Evolutionary conservation across 2,329 filamentous ascomycete species (phyloP).

Genomic region (Amphichorda felina): DNA sequence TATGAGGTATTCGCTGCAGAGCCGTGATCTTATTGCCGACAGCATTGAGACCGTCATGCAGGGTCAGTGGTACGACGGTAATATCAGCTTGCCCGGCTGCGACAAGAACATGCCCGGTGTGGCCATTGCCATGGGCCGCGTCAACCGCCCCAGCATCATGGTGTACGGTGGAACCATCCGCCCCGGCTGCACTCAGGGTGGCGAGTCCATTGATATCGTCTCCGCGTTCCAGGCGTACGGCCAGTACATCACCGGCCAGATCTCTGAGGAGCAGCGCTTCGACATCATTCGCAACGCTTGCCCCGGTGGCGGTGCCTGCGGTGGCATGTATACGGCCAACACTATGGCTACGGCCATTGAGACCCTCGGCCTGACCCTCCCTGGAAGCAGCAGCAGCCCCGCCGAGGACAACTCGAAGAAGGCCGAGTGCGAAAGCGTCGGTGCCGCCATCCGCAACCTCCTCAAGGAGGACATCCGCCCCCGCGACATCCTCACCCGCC

Average conservation of each 20-base stretch:
- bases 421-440: conserved; percentile 60
- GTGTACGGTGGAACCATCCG: conserved; percentile 93
- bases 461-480: conserved; percentile 68
- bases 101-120: conserved; percentile 99
- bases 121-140: conserved; percentile 83
- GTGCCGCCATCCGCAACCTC: conserved; percentile 61
- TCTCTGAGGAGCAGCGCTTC: conserved; percentile 81
- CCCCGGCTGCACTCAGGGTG: conserved; percentile 70
- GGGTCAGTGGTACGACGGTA: conserved; percentile 97
- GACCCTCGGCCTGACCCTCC: conserved; percentile 79
- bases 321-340: conserved; percentile 89
- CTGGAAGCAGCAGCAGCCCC: conserved; percentile 69
- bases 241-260: conserved; percentile 84
- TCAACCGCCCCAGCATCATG: conserved; percentile 94
- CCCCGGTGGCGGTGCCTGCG: conserved; percentile 52
- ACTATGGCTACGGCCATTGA: conserved; percentile 92
- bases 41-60: conserved; percentile 99
- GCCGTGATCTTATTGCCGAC: conserved; percentile 92
- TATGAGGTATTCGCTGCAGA: conserved; percentile 93
- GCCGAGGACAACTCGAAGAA: conserved; percentile 63
- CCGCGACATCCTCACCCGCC: conserved; percentile 64
- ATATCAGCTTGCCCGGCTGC: conserved; percentile 92
- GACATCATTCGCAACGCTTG: conserved; percentile 93
- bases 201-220: conserved; percentile 80
- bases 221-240: conserved; percentile 98